Evolutionary conservation across 225 moss, liverwort and hornwort genomes (phyloP), one percentile per base, ranked within the genome.

Genomic region (Pseudoscleropodium purum): DNA sequence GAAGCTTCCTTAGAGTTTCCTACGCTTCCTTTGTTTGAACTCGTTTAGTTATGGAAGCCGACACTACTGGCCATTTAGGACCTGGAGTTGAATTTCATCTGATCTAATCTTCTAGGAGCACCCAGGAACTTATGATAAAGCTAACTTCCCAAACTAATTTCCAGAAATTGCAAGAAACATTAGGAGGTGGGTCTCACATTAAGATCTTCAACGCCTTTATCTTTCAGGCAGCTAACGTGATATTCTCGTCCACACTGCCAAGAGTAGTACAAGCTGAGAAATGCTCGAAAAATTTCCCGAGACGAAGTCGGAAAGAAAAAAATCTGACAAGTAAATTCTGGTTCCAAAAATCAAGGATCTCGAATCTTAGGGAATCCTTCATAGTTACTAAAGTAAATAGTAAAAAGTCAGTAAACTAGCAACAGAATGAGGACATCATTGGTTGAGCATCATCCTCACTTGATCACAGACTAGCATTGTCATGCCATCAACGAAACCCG

Each of bases 381-480:
- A 75, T 60, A 68, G 54, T 39, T 91, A 68, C 68, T 26, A 11
- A 2, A 60, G 20, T 26, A 30, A 87, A 76, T 7, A 81, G 81
- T 81, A 82, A 47, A 60, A 87, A 51, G 45, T 47, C 24, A 8
- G 47, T 73, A 57, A 88, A 80, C 47, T 59, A 59, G 83, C 29
- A 72, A 88, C 36, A 82, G 64, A 77, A 65, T 36, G 15, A 65
- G 31, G 67, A 84, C 47, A 61, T 67, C 62, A 39, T 85, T 56
- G 67, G 66, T 84, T 79, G 66, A 73, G 61, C 43, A 85, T 89
- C 79, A 77, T 91, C 85, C 95, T 94, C 92, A 98, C 98, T 94
- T 98, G 97, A 89, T 97, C 97, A 90, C 97, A 98, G n/a, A 98
- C 95, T 54, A 98, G 93, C 93, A 97, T 98, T 61, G 97, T 98